Percentiles rank a stretch among this genome's conserved stretches.
phyloP scores from a whole-genome alignment of 192 early-diverging fungal genomes.

The Chytriomyces confervae region DNA sequence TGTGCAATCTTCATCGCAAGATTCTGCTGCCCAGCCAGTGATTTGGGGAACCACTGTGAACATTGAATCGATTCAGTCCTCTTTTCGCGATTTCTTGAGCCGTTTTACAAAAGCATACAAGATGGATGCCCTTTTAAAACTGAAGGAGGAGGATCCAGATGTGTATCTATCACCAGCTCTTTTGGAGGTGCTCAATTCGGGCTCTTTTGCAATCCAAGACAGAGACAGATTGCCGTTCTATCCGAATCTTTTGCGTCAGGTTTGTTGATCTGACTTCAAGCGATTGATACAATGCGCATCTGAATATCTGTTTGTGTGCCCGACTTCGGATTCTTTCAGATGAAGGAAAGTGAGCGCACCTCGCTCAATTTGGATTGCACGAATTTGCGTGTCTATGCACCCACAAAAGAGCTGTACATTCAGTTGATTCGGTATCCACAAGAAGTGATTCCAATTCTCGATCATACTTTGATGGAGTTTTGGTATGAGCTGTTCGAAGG shows the following conservation, averaged over 20 bases:
- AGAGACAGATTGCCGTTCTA: slow-evolving; percentile 72
- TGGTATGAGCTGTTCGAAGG: slow-evolving; percentile 73
- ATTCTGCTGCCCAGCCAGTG: slow-evolving; percentile 29
- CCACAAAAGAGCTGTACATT: slow-evolving; percentile 75
- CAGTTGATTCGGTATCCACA: slow-evolving; percentile 92
- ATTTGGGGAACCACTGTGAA: slow-evolving; percentile 97
- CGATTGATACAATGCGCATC: background rate
- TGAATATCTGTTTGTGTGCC: background rate
- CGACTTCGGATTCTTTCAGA: slow-evolving; percentile 45
- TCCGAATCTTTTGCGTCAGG: slow-evolving; percentile 69
- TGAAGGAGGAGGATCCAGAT: slow-evolving; percentile 6
- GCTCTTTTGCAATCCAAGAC: slow-evolving; percentile 35
- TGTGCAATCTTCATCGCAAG: slow-evolving; percentile 15
- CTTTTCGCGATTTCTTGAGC: slow-evolving; percentile 81
- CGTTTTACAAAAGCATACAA: slow-evolving; percentile 64
- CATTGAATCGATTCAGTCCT: slow-evolving; percentile 78
- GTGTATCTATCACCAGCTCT: slow-evolving; percentile 51
- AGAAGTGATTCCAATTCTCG: slow-evolving; percentile 94
- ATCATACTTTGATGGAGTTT: slow-evolving; percentile 80
- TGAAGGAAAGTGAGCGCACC: slow-evolving; percentile 68
- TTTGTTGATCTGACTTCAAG: background rate
- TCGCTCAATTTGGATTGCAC: slow-evolving; percentile 89
- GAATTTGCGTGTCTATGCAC: slow-evolving; percentile 76
- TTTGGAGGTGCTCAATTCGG: slow-evolving; percentile 25
- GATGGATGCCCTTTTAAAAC: slow-evolving; percentile 11